phyloP scores from a whole-genome alignment of 805 yeast genomes.

The Kluyveromyces dobzhanskii region DNA sequence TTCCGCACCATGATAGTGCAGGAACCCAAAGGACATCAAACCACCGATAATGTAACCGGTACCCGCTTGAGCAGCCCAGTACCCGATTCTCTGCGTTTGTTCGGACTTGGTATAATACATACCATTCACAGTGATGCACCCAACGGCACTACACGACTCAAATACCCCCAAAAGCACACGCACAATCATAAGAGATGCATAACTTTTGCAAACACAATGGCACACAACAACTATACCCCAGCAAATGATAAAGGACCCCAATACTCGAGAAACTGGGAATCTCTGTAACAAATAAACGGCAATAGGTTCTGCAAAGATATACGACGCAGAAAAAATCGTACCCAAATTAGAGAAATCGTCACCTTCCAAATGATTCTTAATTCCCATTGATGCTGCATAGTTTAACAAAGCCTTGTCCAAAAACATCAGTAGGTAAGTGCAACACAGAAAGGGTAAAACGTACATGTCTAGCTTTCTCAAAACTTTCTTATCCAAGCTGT shows the following conservation, averaged over 20 bases:
- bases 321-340: slow-evolving; percentile 46
- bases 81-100: slow-evolving; percentile 44
- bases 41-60: slow-evolving; percentile 40
- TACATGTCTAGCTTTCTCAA: slow-evolving; percentile 38
- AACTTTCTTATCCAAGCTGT: slow-evolving; percentile 14
- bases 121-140: slow-evolving; percentile 47
- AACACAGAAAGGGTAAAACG: slow-evolving; percentile 42
- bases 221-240: slow-evolving; percentile 49
- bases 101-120: slow-evolving; percentile 54
- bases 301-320: slow-evolving; percentile 47
- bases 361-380: slow-evolving; percentile 38
- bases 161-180: slow-evolving; percentile 46
- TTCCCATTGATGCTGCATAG: slow-evolving; percentile 60
- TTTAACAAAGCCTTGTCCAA: slow-evolving; percentile 52
- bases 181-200: slow-evolving; percentile 48
- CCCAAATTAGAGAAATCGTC: slow-evolving; percentile 45
- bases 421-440: slow-evolving; percentile 48
- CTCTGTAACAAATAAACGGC: slow-evolving; percentile 40
- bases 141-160: slow-evolving; percentile 49
- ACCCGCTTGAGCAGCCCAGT: slow-evolving; percentile 54
- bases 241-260: slow-evolving; percentile 37
- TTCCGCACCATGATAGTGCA: slow-evolving; percentile 36
- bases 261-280: slow-evolving; percentile 44
- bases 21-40: slow-evolving; percentile 43
- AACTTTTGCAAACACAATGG: slow-evolving; percentile 45